These are phyloP conservation scores for Coemansia sp. DNA, from an alignment of 192 early-diverging fungal species.

Conservation along the genomic window DNA sequence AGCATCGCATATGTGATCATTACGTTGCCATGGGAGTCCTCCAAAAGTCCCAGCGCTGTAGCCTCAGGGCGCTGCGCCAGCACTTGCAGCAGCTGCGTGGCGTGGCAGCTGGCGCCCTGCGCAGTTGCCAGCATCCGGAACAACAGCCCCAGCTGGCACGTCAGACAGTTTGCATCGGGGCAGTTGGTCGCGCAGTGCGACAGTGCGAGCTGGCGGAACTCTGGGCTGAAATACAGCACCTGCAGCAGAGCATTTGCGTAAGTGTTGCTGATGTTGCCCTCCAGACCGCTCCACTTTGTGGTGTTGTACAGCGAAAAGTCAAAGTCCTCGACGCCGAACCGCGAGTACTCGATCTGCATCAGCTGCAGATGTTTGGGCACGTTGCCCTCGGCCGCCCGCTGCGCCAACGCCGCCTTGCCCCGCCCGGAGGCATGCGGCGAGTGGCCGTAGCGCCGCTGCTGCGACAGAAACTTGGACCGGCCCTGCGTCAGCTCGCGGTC, in stretches of 20 bases:
- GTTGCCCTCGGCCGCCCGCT: constrained; percentile 11
- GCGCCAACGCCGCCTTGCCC: background rate
- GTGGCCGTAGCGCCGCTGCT: constrained; percentile 40
- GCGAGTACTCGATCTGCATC: constrained; percentile 59
- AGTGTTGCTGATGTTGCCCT: constrained; percentile 85
- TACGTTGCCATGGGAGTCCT: constrained; percentile 66
- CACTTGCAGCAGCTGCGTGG: constrained; percentile 84
- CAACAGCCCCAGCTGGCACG: constrained; percentile 91
- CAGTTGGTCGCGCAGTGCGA: constrained; percentile 72
- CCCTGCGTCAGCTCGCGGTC: constrained; percentile 48
- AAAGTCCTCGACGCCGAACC: constrained; percentile 98
- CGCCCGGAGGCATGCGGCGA: background rate
- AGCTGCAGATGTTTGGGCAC: constrained; percentile 43
- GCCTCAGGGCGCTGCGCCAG: constrained; percentile 85
- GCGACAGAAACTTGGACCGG: constrained; percentile 43
- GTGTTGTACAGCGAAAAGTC: constrained; percentile 98
- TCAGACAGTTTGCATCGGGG: constrained; percentile 73
- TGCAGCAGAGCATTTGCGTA: constrained; percentile 93
- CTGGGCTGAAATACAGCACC: constrained; percentile 69
- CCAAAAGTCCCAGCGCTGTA: constrained; percentile 80
- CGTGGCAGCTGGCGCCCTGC: constrained; percentile 93
- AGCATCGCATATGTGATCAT: constrained; percentile 62
- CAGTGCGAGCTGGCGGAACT: constrained; percentile 67
- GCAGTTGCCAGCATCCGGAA: constrained; percentile 90
- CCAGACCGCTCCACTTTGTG: constrained; percentile 83